Base-by-base conservation (phyloP, 441 rosid genomes). In the Cnidoscolus chayamansa region DNA sequence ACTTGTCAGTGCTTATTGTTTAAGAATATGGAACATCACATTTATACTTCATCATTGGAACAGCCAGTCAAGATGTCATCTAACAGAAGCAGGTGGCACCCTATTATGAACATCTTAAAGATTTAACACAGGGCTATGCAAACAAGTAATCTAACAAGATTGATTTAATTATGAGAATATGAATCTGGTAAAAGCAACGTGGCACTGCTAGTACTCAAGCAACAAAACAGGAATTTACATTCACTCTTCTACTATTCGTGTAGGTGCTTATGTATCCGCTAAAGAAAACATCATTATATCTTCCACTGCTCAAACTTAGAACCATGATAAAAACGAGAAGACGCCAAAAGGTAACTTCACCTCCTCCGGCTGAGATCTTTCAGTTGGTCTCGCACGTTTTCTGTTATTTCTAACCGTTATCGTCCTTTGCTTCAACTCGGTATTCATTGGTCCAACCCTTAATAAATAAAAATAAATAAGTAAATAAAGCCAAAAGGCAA, bases 361-460 rank as follows among this genome's bases (percentile, higher is more conserved):
- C 90, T 90, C 87, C 30, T 87, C 88, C 40, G 93, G 96, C 59
- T 72, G 76, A 65, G 78, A 63, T 17, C 72, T 83, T 74, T 82
- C 78, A 68, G 86, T 77, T 55, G 83, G 89, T 77, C 64, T 88
- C 60, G 81, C 32, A 12, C 81, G 87, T 69, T 67, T 83, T 74
- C 74, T 79, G 15, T 56, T 19, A 59, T 61, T 80, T 74, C 78
- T 80, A 67, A 72, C 86, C 7, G 10, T 70, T 4, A 70, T 64
- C 76, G 76, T 87, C 74, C 89, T 78, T 65, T 82, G 83, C 74
- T 86, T 90, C 75, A 84, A 30, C 68, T 86, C 89, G 51, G 82
- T 72, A 50, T 80, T 81, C 90, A 87, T 86, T 50, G 96, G 93
- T 67, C 93, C 96, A 79, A 90, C 49, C 93, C 96, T 88, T 76